A percentile compares a stretch with the other conserved stretches of the same genome.
phyloP scores from a whole-genome alignment of 2,329 filamentous ascomycete genomes.

The Aspergillus felis region DNA sequence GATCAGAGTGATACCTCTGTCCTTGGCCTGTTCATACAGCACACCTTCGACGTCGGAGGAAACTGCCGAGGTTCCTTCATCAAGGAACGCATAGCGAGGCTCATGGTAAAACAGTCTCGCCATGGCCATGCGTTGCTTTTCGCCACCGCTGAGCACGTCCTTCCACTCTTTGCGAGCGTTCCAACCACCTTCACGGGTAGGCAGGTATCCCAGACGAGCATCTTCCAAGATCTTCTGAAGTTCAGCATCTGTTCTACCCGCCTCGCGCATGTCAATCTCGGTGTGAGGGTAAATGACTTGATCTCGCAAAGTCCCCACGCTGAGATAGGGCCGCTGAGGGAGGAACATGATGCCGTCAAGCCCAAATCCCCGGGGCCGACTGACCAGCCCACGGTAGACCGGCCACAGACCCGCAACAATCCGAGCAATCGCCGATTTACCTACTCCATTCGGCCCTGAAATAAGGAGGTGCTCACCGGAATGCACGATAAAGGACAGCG shows the following conservation, averaged over 20 bases:
- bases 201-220: constrained; percentile 81
- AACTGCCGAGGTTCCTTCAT: constrained; percentile 88
- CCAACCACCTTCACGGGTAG: constrained; percentile 90
- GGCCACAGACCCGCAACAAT: constrained; percentile 93
- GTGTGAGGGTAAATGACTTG: constrained; percentile 98
- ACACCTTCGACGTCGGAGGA: constrained; percentile 91
- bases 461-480: constrained; percentile 91
- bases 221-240: constrained; percentile 75
- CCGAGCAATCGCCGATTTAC: constrained; percentile 83
- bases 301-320: constrained; percentile 85
- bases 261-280: constrained; percentile 86
- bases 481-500: constrained; percentile 81
- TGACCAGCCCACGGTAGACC: constrained; percentile 87
- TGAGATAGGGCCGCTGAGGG: constrained; percentile 88
- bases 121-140: constrained; percentile 94
- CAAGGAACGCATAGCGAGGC: constrained; percentile 87
- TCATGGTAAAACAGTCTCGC: constrained; percentile 91
- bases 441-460: constrained; percentile 89
- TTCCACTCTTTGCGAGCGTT: constrained; percentile 98
- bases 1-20: constrained; percentile 88
- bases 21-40: constrained; percentile 88
- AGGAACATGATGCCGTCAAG: constrained; percentile 98
- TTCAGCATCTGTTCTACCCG: constrained; percentile 72
- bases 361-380: constrained; percentile 73
- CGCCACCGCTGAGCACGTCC: constrained; percentile 91